Conservation (phyloP, 148 eudicot genomes). For the Spergularia marina region DNA sequence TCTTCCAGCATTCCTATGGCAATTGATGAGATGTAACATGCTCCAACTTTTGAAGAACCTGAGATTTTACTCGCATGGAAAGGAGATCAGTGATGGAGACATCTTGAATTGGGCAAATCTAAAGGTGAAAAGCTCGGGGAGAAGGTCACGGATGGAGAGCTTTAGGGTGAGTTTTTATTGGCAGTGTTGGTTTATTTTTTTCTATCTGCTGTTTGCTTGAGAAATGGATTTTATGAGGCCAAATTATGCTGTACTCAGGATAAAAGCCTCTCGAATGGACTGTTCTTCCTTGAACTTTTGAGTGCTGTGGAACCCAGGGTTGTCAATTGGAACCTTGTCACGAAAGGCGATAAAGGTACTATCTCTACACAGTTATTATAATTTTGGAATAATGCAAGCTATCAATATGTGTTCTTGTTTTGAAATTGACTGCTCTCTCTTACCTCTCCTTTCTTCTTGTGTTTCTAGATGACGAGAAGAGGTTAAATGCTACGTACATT, state of each 20-base stretch:
- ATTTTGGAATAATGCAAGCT: not conserved
- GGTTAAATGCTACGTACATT: constrained; percentile 90
- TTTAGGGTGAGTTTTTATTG: constrained; percentile 53
- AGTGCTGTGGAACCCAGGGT: constrained; percentile 92
- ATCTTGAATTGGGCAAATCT: constrained; percentile 82
- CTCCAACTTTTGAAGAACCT: constrained; percentile 87
- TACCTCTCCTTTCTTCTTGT: not conserved
- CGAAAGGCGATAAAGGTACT: constrained; percentile 89
- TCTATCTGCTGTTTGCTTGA: not conserved
- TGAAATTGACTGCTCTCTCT: constrained; percentile 1
- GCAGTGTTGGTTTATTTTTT: not conserved
- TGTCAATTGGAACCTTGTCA: constrained; percentile 96
- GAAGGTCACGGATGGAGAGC: constrained; percentile 75
- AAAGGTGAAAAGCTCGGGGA: constrained; percentile 76
- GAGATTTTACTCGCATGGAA: constrained; percentile 69
- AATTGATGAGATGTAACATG: constrained; percentile 91
- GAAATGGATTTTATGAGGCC: not conserved
- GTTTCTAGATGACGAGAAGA: constrained; percentile 76
- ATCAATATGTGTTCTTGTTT: not conserved
- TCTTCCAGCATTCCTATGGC: constrained; percentile 84
- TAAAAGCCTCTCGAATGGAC: constrained; percentile 73
- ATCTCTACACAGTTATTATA: not conserved
- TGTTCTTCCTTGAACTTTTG: constrained; percentile 93
- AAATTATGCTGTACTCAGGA: constrained; percentile 47
- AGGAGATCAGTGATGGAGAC: constrained; percentile 82